These are phyloP conservation scores for Talaromyces sp. DNA, from an alignment of 2,329 filamentous ascomycete genomes.

Conservation along the genomic window DNA sequence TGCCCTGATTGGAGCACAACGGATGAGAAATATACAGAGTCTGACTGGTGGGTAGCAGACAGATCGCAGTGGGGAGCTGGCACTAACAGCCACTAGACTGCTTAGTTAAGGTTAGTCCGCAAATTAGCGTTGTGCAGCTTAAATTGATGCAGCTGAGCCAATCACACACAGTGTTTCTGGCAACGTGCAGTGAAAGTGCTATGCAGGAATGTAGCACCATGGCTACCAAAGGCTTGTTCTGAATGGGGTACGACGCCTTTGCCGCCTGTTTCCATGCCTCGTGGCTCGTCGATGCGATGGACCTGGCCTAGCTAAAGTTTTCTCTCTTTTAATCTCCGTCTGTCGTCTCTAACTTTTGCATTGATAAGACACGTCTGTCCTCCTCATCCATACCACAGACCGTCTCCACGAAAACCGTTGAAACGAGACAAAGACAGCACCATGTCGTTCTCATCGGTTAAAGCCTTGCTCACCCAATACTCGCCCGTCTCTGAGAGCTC, in stretches of 20 bases:
- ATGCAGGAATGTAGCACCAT: not conserved
- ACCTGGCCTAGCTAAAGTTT: not conserved
- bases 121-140: not conserved
- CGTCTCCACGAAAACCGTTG: too few relatives aligned
- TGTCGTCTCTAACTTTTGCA: not conserved
- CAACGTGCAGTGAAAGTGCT: slow-evolving; percentile 14
- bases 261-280: not conserved
- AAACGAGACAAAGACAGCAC: not conserved
- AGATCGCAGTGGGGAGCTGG: not conserved
- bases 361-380: not conserved
- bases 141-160: slow-evolving; percentile 1
- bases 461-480: slow-evolving; percentile 18
- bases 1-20: slow-evolving; percentile 1
- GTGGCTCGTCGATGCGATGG: not conserved
- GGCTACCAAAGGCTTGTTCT: not conserved
- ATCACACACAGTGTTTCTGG: not conserved
- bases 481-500: slow-evolving; percentile 16
- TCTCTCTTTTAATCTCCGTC: not conserved
- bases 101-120: too few relatives aligned
- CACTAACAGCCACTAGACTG: not conserved
- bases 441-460: slow-evolving; percentile 19
- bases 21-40: not conserved
- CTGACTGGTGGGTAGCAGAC: not conserved
- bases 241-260: not conserved
- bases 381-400: not conserved